Base-by-base conservation (phyloP, 2,329 filamentous ascomycete genomes). In the Torrubiellomyces zombiae region DNA sequence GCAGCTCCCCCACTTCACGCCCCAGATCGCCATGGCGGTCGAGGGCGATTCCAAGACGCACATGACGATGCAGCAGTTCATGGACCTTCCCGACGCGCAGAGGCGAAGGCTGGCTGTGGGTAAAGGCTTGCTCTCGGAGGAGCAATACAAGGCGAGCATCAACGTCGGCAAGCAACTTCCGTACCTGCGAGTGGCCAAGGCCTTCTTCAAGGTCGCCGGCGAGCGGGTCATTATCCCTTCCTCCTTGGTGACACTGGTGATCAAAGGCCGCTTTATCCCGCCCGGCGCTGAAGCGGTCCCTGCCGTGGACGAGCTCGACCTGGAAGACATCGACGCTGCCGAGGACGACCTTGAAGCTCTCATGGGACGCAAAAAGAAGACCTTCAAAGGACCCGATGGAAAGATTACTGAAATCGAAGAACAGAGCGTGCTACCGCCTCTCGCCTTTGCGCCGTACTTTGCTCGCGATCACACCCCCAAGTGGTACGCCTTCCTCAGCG, bases 171-270 rank as follows among this genome's bases (percentile, higher is more conserved):
- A 72, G 39, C 81, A 94, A 52, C 63, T 98, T 15, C 89, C 89
- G 2, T 68, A 72, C 34, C 63, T 98, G 28, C 68, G 78, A 29
- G 72, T 98, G 8, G 81, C 82, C 43, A 91, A 83, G 56, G 81
- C 83, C 6, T 98, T 93, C 55, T 98, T 98, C 71, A 98, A 98
- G 62, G 91, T 98, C 22, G 75, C 82, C 26, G 89, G 89, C 45
- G 91, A 98, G 55, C 80, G 78, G 37, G 78, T 76, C 48, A 81
- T 98, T 43, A 92, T 86, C 16, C 85, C 89, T 6, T 81, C 78
- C 30, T 92, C 83, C 28, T 67, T 98, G 18, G 86, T 95, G 13
- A 86, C 85, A 33, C 75, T 98, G 16, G 82, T 98, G 25, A 72
- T 98, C 47, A 98, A 98, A 60, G 83, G 79, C 16, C 82, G 89